Evolutionary conservation across 306 rosid genomes (phyloP), one percentile per base, ranked within the genome.

Genomic region (Arachis hypogaea): DNA sequence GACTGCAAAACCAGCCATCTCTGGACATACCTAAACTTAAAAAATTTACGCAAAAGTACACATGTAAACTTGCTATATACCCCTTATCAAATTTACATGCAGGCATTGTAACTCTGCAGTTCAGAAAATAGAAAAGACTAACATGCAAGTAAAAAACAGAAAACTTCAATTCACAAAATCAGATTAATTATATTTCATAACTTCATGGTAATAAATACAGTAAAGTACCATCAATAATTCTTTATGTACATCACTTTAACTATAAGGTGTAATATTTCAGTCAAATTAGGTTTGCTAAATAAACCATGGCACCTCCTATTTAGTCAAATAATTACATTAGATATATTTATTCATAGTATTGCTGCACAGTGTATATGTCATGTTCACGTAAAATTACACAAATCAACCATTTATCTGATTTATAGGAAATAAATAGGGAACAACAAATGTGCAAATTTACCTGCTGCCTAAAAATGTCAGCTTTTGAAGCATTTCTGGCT

Each of bases 401-500:
- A 10, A 45, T 63, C 66, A 52, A 49, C 7, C 40, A 5, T 44
- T 14, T 52, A 38, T 16, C 63, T 29, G 52, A 74, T 62, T 68
- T 9, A 28, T 38, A 36, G 8, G 44, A 40, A 67, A 66, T 60
- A 16, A 63, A 69, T 4, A 55, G 46, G 9, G 8, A 82, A 72
- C 22, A 68, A 63, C 28, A 54, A 77, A 16, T 52, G 71, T 54
- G 68, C 47, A 72, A 43, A 73, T 11, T 73, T 22, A 92, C 99
- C 86, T 90, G 93, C 81, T 95, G 97, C 86, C 99, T 83, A 82
- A 92, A 95, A 28, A 59, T 56, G 56, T 95, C 92, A 33, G 99
- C 99, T 81, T 90, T 88, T 71, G 86, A 58, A 76, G 96, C 93
- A 79, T 81, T 95, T 90, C 97, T 87, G 41, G 97, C 97, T 81